Conservation (phyloP, 805 yeast genomes). For the Maudiozyma saulgeensis region DNA sequence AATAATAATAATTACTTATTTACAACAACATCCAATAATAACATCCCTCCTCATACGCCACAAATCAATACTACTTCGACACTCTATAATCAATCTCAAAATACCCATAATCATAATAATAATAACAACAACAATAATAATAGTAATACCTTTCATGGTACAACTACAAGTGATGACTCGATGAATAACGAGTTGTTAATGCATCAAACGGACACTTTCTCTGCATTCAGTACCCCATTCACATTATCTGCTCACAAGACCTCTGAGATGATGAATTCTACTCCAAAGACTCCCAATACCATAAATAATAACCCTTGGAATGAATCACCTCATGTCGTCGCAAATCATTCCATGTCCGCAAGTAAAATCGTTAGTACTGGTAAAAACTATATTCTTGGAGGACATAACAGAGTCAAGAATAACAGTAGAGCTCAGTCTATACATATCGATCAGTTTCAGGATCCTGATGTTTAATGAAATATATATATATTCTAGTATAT, state of each 20-base stretch:
- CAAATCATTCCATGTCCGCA: neutral
- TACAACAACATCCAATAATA: neutral
- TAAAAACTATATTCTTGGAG: slow-evolving; percentile 28
- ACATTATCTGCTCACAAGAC: neutral
- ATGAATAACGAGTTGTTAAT: neutral
- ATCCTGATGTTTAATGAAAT: neutral
- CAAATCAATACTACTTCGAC: neutral
- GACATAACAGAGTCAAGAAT: slow-evolving; percentile 23
- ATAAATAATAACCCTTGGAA: slow-evolving; percentile 11
- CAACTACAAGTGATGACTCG: neutral
- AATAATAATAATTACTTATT: neutral
- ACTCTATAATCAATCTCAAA: neutral
- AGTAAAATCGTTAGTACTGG: slow-evolving; percentile 25
- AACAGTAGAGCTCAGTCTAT: slow-evolving; percentile 28
- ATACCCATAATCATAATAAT: neutral
- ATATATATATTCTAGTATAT: neutral
- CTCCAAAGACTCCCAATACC: slow-evolving; percentile 13
- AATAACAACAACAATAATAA: too few species aligned
- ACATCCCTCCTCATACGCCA: neutral
- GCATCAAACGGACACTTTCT: slow-evolving; percentile 1
- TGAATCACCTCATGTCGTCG: slow-evolving; percentile 5
- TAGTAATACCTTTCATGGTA: neutral
- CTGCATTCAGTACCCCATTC: slow-evolving; percentile 2
- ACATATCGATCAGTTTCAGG: slow-evolving; percentile 25
- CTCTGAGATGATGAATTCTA: slow-evolving; percentile 1